Conservation (phyloP, 1,139 yeast genomes). For the Chernovozyma aurita region DNA sequence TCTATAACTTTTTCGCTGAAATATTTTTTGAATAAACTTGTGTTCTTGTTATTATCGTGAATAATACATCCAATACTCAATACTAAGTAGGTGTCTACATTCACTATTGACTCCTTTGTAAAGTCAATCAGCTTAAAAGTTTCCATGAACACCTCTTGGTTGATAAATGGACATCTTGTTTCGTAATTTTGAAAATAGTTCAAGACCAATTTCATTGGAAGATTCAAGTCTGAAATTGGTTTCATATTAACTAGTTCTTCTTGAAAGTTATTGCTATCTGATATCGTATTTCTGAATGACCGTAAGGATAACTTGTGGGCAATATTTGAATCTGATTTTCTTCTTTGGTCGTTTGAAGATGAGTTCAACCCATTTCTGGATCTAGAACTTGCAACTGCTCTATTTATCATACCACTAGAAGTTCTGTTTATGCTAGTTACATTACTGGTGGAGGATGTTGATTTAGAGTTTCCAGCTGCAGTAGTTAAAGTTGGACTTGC, state of each 20-base stretch:
- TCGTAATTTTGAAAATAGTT: conserved; percentile 38
- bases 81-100: conserved; percentile 34
- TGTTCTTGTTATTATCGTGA: conserved; percentile 25
- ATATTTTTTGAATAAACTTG: conserved; percentile 19
- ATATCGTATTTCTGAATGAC: no score
- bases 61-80: conserved; percentile 39
- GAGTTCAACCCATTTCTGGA: no score
- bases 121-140: conserved; percentile 26
- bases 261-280: no score
- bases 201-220: conserved; percentile 28
- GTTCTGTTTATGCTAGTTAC: no score
- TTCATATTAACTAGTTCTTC: conserved; percentile 38
- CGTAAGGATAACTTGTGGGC: no score
- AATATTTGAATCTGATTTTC: no score
- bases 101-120: conserved; percentile 32
- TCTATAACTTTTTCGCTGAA: conserved; percentile 32
- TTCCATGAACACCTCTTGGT: conserved; percentile 17
- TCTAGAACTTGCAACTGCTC: no score
- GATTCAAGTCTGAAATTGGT: conserved; percentile 21
- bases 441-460: no score
- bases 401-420: no score
- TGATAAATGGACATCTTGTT: conserved; percentile 33
- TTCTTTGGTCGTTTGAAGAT: no score
- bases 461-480: no score
- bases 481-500: no score